Evolutionary conservation across 805 yeast species (phyloP), one percentile per base, ranked within the genome.

Genomic region (Ogataea nitratoaversa): DNA sequence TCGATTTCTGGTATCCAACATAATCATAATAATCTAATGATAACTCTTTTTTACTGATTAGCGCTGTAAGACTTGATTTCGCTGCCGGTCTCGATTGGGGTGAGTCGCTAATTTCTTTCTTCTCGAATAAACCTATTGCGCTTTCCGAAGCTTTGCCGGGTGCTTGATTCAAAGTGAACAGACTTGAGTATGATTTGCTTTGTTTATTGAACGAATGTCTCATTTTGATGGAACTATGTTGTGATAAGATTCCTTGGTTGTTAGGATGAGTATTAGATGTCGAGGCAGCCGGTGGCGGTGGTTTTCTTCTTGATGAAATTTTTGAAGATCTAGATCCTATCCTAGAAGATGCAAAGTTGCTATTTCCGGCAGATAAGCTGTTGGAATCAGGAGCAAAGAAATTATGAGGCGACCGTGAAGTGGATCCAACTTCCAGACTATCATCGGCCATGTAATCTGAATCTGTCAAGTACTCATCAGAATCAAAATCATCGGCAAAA

Each of bases 11-110:
- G 8, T 35, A 36, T 1, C 49, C 55, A 14, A 59, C 62, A 38
- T 56, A 57, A 19, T 51, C 49, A 34, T 54, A 60, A 22, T 63
- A 72, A 7, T 63, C 65, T 40, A 79, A 56, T 0, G 79, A 78
- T 36, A 72, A 65, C 8, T 53, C 57, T 25, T 65, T 65, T 20
- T 67, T 66, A 23, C 66, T 67, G 16, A 79, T 69, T 53, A 78
- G 48, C 1, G 62, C 53, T 14, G 78, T 71, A 27, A 75, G 53
- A 20, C 63, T 63, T 2, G 78, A 72, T 16, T 44, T 40, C 19
- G 20, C 11, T 5, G 19, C 9, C 19, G 1, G 29, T 18, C 5
- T 16, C 6, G 5, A 19, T 3, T 14, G 6, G n/a, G 12, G 1
- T 18, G 20, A 8, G 9, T 37, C n/a, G n/a, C n/a, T 19, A 11